Percentiles rank a stretch among this genome's conserved stretches.
Conservation (phyloP, 164 flowering plant species). For the Piper betle region DNA sequence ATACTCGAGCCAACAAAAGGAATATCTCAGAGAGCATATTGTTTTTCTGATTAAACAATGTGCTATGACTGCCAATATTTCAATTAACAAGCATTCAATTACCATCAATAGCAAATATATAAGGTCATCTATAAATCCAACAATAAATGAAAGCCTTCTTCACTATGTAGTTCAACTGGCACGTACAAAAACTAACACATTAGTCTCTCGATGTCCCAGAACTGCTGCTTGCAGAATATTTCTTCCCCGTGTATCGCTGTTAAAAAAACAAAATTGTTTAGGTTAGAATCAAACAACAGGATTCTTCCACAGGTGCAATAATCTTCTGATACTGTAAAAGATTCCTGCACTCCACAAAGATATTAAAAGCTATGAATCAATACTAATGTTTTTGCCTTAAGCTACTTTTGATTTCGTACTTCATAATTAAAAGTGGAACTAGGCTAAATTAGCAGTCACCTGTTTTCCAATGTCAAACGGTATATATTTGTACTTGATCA, state of each 20-base stretch:
- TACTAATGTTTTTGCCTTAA: no score
- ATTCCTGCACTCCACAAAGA: no score
- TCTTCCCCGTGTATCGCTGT: slow-evolving; percentile 44
- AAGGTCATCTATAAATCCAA: background rate
- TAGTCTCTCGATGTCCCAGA: slow-evolving; percentile 28
- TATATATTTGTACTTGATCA: slow-evolving; percentile 61
- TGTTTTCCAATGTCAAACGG: slow-evolving; percentile 67
- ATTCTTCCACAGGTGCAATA: no score
- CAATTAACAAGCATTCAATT: background rate
- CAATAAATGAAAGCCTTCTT: background rate
- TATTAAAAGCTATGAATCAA: no score
- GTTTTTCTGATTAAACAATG: background rate
- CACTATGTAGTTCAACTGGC: background rate
- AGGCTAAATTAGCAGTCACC: slow-evolving; percentile 20
- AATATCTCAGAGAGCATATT: no score
- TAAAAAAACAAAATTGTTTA: background rate
- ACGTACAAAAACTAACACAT: background rate
- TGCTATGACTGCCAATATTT: background rate
- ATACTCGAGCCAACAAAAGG: no score
- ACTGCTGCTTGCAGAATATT: slow-evolving; percentile 20
- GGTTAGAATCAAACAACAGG: background rate
- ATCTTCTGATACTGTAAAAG: no score
- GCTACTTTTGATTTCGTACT: no score
- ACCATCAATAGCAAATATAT: background rate
- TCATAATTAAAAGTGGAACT: background rate